These are phyloP conservation scores for Globisporangium acanthophoron DNA, from an alignment of 352 stramenopile species.

Conservation along the genomic window DNA sequence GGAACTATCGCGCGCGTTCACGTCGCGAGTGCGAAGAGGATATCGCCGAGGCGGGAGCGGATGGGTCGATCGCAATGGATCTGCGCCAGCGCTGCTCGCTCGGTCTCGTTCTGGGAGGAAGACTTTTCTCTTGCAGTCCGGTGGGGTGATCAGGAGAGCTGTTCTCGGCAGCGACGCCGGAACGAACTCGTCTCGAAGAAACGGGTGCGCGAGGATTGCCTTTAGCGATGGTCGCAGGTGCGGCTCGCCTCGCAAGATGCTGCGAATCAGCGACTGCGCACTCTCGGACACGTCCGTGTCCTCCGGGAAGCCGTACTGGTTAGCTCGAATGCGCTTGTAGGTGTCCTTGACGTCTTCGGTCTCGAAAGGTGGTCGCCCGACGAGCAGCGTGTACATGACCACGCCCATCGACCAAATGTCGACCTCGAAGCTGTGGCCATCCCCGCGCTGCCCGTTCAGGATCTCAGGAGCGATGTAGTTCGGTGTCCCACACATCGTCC, in stretches of 20 bases:
- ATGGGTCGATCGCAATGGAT: slow-evolving; percentile 16
- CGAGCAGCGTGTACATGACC: slow-evolving; percentile 96
- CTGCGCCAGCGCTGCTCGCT: slow-evolving; percentile 1
- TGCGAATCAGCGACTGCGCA: slow-evolving; percentile 68
- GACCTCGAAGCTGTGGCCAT: slow-evolving; percentile 97
- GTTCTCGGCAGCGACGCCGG: slow-evolving; percentile 50
- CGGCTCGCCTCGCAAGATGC: slow-evolving; percentile 71
- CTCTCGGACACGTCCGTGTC: slow-evolving; percentile 79
- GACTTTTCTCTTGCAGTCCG: slow-evolving; percentile 35
- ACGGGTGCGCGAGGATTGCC: slow-evolving; percentile 77
- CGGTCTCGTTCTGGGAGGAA: background rate
- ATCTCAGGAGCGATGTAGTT: slow-evolving; percentile 94
- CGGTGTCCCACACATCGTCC: slow-evolving; percentile 94
- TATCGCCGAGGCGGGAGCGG: slow-evolving; percentile 26
- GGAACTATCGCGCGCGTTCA: slow-evolving; percentile 14
- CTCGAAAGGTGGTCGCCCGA: slow-evolving; percentile 97
- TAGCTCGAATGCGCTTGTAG: slow-evolving; percentile 96
- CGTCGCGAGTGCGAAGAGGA: slow-evolving; percentile 29
- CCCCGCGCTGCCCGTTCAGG: slow-evolving; percentile 82
- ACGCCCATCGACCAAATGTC: slow-evolving; percentile 98
- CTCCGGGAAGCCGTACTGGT: slow-evolving; percentile 94
- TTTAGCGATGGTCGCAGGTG: slow-evolving; percentile 58
- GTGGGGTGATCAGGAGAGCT: slow-evolving; percentile 67
- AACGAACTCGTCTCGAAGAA: slow-evolving; percentile 58
- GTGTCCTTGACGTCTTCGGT: slow-evolving; percentile 97